These are phyloP conservation scores for Fraxinus cuspidata DNA, from an alignment of 257 asterid genomes.

Conservation along the genomic window DNA sequence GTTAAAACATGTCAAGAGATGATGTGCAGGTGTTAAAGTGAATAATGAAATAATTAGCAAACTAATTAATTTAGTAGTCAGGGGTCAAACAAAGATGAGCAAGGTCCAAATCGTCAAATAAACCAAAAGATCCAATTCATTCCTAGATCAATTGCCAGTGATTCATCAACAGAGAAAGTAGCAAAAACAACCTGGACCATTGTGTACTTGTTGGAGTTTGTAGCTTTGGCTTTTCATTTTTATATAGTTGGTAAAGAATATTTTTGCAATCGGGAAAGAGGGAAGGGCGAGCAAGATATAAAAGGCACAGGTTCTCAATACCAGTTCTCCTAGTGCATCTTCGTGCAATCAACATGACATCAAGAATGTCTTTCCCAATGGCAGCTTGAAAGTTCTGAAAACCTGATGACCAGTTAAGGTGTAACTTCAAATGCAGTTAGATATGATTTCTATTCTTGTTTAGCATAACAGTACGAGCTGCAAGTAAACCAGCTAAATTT, in stretches of 20 bases:
- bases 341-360: constrained; percentile 80
- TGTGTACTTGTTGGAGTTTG: not conserved
- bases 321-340: constrained; percentile 93
- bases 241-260: not conserved
- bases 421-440: constrained; percentile 27
- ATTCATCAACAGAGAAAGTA: not conserved
- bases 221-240: not conserved
- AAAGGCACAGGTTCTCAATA: constrained; percentile 32
- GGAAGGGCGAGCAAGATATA: not conserved
- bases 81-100: not conserved
- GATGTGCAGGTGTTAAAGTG: not conserved
- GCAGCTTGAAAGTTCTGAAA: constrained; percentile 68
- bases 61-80: not conserved
- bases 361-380: constrained; percentile 62
- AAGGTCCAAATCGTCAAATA: not conserved
- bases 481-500: constrained; percentile 24
- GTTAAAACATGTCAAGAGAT: not conserved
- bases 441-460: constrained; percentile 17
- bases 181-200: not conserved
- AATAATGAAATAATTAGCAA: not conserved
- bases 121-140: not conserved
- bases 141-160: not conserved
- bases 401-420: constrained; percentile 80
- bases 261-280: not conserved
- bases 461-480: not conserved